phyloP scores from a whole-genome alignment of 2,329 filamentous ascomycete species.

The Pestalotiopsis sp. region DNA sequence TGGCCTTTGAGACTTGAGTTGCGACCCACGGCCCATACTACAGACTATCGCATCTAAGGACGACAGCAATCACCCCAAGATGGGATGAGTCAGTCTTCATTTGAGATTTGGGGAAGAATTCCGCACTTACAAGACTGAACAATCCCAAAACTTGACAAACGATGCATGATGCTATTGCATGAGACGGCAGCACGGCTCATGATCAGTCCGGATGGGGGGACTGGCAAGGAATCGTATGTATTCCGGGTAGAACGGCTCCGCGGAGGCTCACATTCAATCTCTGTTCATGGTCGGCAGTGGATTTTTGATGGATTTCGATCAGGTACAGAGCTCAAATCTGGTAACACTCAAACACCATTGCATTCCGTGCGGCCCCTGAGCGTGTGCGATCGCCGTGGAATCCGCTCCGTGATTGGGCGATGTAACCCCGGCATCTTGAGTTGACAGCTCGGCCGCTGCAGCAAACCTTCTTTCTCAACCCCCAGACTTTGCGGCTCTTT shows the following conservation, averaged over 20 bases:
- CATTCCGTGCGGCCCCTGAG: conserved; percentile 2
- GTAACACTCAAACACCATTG: not conserved
- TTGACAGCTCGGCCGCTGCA: conserved; percentile 2
- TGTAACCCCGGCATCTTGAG: conserved; percentile 6
- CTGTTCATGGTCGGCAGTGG: not conserved
- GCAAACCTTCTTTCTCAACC: conserved; percentile 8
- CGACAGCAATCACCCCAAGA: not conserved
- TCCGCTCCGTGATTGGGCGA: not conserved
- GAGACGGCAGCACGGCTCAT: not conserved
- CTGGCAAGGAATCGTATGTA: not conserved
- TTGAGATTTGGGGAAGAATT: not conserved
- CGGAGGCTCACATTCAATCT: not conserved
- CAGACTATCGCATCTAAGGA: not conserved
- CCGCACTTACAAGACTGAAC: not conserved
- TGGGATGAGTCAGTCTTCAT: not conserved
- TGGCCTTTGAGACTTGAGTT: too few species aligned
- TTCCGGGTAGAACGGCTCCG: not conserved
- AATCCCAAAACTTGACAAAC: not conserved
- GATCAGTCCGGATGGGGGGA: conserved; percentile 9
- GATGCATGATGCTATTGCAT: not conserved
- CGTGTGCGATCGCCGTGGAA: conserved; percentile 8
- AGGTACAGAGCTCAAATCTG: not conserved
- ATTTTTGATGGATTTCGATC: not conserved
- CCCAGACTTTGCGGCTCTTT: not conserved
- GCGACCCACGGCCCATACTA: not conserved